A percentile compares a stretch with the other conserved stretches of the same genome.
These are phyloP conservation scores for Houttuynia cordata DNA, from an alignment of 164 flowering plant genomes.

Conservation along the genomic window DNA sequence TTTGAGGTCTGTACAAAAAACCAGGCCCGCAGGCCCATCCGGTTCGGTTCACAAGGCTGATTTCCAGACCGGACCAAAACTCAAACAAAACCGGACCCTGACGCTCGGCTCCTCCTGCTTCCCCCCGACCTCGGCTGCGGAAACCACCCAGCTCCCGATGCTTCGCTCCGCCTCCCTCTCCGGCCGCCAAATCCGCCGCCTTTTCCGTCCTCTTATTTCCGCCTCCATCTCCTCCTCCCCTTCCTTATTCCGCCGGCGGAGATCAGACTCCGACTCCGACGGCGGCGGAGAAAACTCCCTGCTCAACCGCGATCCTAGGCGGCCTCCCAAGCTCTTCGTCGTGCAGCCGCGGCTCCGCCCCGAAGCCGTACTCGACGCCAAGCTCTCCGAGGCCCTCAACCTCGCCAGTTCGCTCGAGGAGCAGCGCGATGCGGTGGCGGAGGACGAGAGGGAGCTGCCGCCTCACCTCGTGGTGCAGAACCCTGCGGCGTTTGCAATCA, in stretches of 20 bases:
- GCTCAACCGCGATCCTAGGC: slow-evolving; percentile 31
- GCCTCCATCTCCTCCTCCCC: slow-evolving; percentile 7
- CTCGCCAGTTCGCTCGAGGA: slow-evolving; percentile 86
- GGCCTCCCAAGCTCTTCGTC: slow-evolving; percentile 59
- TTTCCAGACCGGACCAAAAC: no score
- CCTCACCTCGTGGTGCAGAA: slow-evolving; percentile 78
- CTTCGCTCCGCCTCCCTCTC: no score
- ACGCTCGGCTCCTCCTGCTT: no score
- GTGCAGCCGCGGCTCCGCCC: slow-evolving; percentile 80
- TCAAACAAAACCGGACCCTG: no score
- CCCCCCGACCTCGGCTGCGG: no score
- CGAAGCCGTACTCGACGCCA: slow-evolving; percentile 33
- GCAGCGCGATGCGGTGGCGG: slow-evolving; percentile 50
- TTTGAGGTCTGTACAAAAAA: no score
- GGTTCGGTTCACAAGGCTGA: no score
- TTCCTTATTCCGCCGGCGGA: slow-evolving; percentile 18
- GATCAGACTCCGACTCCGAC: slow-evolving; percentile 7
- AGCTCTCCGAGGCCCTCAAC: slow-evolving; percentile 77
- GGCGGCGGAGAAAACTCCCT: slow-evolving; percentile 9
- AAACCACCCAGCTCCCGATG: no score
- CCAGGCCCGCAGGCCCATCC: no score
- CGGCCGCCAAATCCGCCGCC: no score
- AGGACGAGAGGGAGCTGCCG: slow-evolving; percentile 39
- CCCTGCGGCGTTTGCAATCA: slow-evolving; percentile 40
- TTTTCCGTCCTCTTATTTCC: not conserved